Evolutionary conservation across 2,329 filamentous ascomycete genomes (phyloP).

Genomic region (Macrophomina phaseolina): DNA sequence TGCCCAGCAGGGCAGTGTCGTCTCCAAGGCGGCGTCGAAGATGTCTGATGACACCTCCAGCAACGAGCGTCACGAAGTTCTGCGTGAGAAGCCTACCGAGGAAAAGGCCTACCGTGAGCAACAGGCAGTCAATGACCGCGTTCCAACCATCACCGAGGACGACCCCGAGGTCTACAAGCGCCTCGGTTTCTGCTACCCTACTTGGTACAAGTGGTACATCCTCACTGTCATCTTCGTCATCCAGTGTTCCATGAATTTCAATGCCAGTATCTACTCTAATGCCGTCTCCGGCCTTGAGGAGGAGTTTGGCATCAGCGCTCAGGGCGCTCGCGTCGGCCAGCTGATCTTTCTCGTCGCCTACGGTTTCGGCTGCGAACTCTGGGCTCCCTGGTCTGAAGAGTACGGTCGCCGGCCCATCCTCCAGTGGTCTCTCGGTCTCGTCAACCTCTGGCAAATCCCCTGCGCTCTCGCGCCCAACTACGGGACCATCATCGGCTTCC

Average conservation of each 20-base stretch:
- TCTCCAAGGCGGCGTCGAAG: conserved; percentile 13
- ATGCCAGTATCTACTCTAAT: conserved; percentile 59
- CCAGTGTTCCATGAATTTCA: conserved; percentile 61
- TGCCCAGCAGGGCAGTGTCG: conserved; percentile 1
- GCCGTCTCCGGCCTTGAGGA: conserved; percentile 51
- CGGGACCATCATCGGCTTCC: conserved; percentile 50
- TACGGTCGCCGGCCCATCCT: conserved; percentile 59
- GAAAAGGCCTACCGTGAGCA: conserved; percentile 12
- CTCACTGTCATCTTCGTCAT: conserved; percentile 59
- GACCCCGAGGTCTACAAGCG: conserved; percentile 43
- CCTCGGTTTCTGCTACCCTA: conserved; percentile 53
- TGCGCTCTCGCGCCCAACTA: conserved; percentile 51
- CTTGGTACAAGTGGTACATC: conserved; percentile 58
- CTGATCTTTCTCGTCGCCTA: conserved; percentile 59
- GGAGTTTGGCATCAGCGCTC: conserved; percentile 54
- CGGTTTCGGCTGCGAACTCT: conserved; percentile 58
- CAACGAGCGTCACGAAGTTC: conserved; percentile 13
- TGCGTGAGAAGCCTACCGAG: conserved; percentile 5
- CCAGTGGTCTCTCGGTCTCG: conserved; percentile 57
- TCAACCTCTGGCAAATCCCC: conserved; percentile 62
- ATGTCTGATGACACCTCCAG: conserved; percentile 3
- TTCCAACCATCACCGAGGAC: conserved; percentile 17
- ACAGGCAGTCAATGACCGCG: conserved; percentile 10
- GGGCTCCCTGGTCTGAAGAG: conserved; percentile 63
- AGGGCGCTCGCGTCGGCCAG: conserved; percentile 55